Evolutionary conservation across 176 grass and related monocot genomes (phyloP), one percentile per base, ranked within the genome.

Genomic region (Bolboschoenus planiculmis): DNA sequence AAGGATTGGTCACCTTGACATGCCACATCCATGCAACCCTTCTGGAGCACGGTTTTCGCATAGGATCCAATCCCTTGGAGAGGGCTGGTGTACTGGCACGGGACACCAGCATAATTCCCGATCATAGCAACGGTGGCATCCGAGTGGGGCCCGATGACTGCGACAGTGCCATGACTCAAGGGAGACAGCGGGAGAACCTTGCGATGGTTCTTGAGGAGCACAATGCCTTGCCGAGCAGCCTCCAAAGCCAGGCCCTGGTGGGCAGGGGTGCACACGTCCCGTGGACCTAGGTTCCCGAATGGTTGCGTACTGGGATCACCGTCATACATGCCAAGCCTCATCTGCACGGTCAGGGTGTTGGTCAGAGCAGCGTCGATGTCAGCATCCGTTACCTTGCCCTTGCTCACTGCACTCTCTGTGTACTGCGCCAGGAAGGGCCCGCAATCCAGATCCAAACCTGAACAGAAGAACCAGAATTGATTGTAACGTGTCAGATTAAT

Each of bases 291-390:
- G 79, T 87, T 76, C 0, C 90, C 90, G 81, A 90, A 98, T 15
- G 89, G 92, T 6, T 91, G 90, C 0, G 40, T 18, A 0, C 76
- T 77, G 0, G 54, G 89, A 1, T 93, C 90, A 36, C 92, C 95
- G 11, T 98, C 92, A 72, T 84, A 98, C 92, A 98, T 93, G 10
- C 95, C 90, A 1, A 98, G 73, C n/a, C 92, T 87, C 92, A 95
- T 90, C 79, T 95, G 95, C 29, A 98, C 95, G 0, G 67, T 48
- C 3, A 93, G 39, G 4, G 95, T 98, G 84, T 98, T 90, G 5
- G 50, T 26, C 4, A 98, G 54, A 8, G 95, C 92, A 1, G 59
- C 31, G 27, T 98, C 88, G 6, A 98, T 26, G 34, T 98, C 82
- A 0, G 73, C 88, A 48, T 93, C 90, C 0, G 10, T 15, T 20